Evolutionary conservation across 805 yeast species (phyloP), one percentile per base, ranked within the genome.

Genomic region (Candida boleticola): DNA sequence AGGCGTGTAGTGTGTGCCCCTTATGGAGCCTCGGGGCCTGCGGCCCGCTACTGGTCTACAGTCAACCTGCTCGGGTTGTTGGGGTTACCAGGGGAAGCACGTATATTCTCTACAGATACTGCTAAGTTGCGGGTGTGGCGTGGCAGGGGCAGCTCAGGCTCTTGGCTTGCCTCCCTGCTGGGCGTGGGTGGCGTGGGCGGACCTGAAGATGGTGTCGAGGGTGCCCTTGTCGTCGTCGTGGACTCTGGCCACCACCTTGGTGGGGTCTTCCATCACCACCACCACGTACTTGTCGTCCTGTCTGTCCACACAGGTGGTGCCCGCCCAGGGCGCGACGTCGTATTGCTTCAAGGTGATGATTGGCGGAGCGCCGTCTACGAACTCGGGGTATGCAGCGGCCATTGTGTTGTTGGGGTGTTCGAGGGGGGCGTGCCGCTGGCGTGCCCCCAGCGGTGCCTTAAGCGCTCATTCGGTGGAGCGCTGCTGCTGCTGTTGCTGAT

Each of bases 281-380:
- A 70, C 73, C 6, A 70, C 68, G 46, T 66, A 77, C 7, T 50
- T 52, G 13, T 53, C 57, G 13, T 56, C 52, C 36, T 60, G 52
- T 34, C 39, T 45, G 51, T 77, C 82, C 6, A 77, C 65, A 44
- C 81, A 77, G 3, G 82, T 75, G 29, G 69, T 59, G 3, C 54
- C 48, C 1, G 79, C 78, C 82, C 82, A 77, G 9, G 63, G 55
- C 3, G 81, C 80, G n/a, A 46, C 58, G 43, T 77, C 82, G 49
- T 76, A 77, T 29, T 74, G 71, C 33, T 52, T 46, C 20, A 77
- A 59, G 1, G 75, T 52, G n/a, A 77, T 49, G 19, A 63, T 63
- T 11, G 78, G 80, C 13, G 80, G 79, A 27, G 64, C 48, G 3
- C 74, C 77, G 47, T 76, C 57, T 1, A 70, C 61, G 41, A 63